Evolutionary conservation across 1,284 basidiomycete genomes (phyloP), one percentile per base, ranked within the genome.

Genomic region (Apiotrichum laibachii): DNA sequence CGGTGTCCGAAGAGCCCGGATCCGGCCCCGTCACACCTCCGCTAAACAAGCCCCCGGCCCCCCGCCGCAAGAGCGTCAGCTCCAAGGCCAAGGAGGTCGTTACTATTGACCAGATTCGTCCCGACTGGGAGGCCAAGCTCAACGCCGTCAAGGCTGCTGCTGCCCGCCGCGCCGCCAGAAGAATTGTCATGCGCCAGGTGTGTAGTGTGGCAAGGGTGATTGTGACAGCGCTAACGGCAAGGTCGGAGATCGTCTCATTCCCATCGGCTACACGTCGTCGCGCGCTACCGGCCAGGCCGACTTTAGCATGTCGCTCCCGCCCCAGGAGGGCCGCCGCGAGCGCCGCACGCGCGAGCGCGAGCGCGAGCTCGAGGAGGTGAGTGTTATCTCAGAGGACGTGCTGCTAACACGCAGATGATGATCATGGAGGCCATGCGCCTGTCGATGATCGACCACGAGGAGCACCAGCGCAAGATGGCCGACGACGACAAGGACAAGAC

Each of bases 361-460:
- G 84, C 85, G 57, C 72, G 90, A 94, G 78, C 77, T 94, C 61
- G 92, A 95, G 80, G 92, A 95, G 83, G 90, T 91, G 68, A 75
- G 85, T 74, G 7, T 5, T 5, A 10, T 16, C 13, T 7, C 21
- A 21, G 26, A 9, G 3, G n/a, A 5, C 9, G 5, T 33, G 22
- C 5, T 7, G 26, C 42, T 43, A 7, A 46, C 60, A 61, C 40
- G 4, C 59, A 97, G 89, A 80, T 98, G 50, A 97, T 99, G 94
- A 82, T 99, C 55, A 94, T 95, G 90, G 95, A 99, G 79, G 96
- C 95, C 1, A 97, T 99, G 93, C 86, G 95, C 45, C 81, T 97
- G 58, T 96, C 92, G 47, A 81, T 98, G 64, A 76, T 96, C 55
- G 95, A 99, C 67, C 92, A 98, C 63, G 83, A 84, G 63, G 81